Evolutionary conservation across 2,329 filamentous ascomycete genomes (phyloP), one percentile per base, ranked within the genome.

Genomic region (Pseudopyrenochaeta lycopersici): DNA sequence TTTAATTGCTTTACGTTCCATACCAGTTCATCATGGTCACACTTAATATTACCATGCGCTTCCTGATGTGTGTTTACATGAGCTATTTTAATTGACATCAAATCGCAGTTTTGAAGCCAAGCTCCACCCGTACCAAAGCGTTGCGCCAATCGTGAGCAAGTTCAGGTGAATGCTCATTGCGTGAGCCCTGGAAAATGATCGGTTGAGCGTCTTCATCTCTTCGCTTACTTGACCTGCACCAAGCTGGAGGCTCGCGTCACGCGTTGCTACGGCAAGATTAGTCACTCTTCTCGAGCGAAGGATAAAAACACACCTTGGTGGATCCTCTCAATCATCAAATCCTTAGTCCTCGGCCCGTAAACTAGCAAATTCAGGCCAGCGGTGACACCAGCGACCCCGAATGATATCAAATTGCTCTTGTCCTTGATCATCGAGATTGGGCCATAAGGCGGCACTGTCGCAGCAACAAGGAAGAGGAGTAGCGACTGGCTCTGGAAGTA

Each of bases 151-250:
- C 0, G 75, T 67, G 17, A 80, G 64, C 2, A 77, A 61, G 54
- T 81, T 80, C 18, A 80, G 29, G 68, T 79, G 77, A 27, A 80
- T 79, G 10, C 69, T 73, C 74, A 78, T 77, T 7, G 76, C 77
- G 63, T 80, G 76, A 18, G 71, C 71, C 10, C 61, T 56, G 1
- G 71, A 68, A 49, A 80, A 79, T 0, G 46, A 60, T 7, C 68
- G 67, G 46, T 77, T 77, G 1, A 76, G 40, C 2, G 41, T 35
- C 33, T 62, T 46, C 57, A 64, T 68, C 15, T 66, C 61, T 2
- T 55, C 56, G 32, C 57, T 66, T 1, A 50, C 42, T 0, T n/a
- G 33, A 1, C 23, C 35, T 17, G 45, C 27, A n/a, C 17, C 41
- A 15, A 21, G 17, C 1, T 57, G 46, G 9, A 38, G 18, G 21